Evolutionary conservation across 208 protist genomes (phyloP), one percentile per base, ranked within the genome.

Genomic region (Wallacemonas rigidus): DNA sequence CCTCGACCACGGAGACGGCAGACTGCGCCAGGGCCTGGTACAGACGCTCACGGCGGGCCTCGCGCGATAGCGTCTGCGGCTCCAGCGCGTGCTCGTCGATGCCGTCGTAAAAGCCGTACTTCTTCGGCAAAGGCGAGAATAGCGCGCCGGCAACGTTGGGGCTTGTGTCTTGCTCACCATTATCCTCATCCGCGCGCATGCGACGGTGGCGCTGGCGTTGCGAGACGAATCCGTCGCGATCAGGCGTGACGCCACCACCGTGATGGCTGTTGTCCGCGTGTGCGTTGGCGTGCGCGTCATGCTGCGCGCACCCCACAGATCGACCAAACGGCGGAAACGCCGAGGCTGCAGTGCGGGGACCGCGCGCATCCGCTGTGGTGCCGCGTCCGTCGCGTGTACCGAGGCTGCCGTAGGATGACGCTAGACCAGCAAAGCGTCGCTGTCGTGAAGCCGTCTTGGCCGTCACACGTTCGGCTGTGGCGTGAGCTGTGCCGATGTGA

Each of bases 41-140:
- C 68, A 93, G 64, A 70, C 77, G 76, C 60, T 80, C 69, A 15
- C 67, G 80, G 2, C 91, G 75, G 60, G 78, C 77, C 72, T 93
- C 82, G 1, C 76, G 80, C 7, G 83, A 79, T 3, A 75, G 64
- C 38, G 62, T 68, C 8, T 56, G 57, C 1, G 65, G 39, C 38
- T 80, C 83, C 54, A 86, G 68, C 1, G 74, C 81, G 74, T 95
- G 75, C 51, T 74, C 82, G 69, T 95, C 91, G 7, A 95, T 78
- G 45, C 86, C 88, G 43, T 91, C 79, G 74, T 90, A 92, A 50
- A 92, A 83, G 55, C 83, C 77, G 69, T 88, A 87, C 47, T 82
- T 73, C 39, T 71, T 75, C 9, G 90, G 86, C 7, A 95, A 58
- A 4, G 90, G 87, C 9, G 90, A 86, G 12, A 95, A 78, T 68